Conservation (phyloP, 345 rosid genomes). For the Camelina hispida region DNA sequence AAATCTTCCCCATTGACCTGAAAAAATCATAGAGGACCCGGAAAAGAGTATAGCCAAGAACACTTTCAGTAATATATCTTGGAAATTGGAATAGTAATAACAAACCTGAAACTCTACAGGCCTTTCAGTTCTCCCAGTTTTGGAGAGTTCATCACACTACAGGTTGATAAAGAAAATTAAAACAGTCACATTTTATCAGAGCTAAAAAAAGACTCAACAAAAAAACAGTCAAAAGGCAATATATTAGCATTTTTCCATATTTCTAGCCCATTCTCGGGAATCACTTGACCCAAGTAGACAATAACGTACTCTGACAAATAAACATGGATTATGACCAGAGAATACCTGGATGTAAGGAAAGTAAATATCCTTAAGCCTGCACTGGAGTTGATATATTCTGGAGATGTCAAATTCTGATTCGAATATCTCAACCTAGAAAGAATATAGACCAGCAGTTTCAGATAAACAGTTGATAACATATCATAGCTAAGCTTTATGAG, state of each 20-base stretch:
- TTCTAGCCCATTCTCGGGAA: neutral
- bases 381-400: constrained; percentile 54
- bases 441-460: constrained; percentile 9
- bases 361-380: constrained; percentile 83
- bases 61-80: neutral
- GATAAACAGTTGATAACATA: constrained; percentile 21
- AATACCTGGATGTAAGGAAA: constrained; percentile 84
- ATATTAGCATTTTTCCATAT: constrained; percentile 2
- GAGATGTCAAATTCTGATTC: constrained; percentile 50
- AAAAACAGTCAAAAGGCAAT: constrained; percentile 6
- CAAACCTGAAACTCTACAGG: constrained; percentile 66
- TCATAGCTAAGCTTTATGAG: constrained; percentile 3
- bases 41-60: neutral
- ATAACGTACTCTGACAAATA: neutral
- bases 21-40: constrained; percentile 19
- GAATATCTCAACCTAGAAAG: constrained; percentile 65
- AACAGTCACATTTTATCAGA: constrained; percentile 8
- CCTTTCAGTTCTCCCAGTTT: constrained; percentile 53
- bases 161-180: constrained; percentile 14
- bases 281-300: constrained; percentile 11
- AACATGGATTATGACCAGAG: neutral
- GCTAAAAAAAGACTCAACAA: neutral
- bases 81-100: neutral
- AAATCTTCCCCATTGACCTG: constrained; percentile 72
- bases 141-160: constrained; percentile 69